phyloP scores from a whole-genome alignment of 129 eudicot species.

The Escallonia rubra region DNA sequence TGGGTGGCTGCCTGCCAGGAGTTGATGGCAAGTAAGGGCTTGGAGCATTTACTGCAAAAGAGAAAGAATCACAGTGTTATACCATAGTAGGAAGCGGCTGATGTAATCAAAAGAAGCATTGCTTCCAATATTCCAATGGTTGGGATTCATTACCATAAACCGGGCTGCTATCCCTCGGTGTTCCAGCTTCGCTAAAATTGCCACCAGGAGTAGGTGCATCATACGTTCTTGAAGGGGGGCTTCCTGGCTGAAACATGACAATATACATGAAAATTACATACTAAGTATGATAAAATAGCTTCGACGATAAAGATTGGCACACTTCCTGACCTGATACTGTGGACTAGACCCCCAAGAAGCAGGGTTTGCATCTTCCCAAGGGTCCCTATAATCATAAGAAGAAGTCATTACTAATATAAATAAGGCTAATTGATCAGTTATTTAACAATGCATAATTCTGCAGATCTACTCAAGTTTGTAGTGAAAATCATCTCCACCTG shows the following conservation, averaged over 20 bases:
- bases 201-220: conserved; percentile 93
- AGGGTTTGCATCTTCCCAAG: conserved; percentile 98
- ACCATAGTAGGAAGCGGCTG: not conserved
- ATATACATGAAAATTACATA: not conserved
- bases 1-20: conserved; percentile 96
- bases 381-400: conserved; percentile 49
- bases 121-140: not conserved
- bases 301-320: not conserved
- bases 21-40: conserved; percentile 98
- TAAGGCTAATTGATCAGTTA: too few relatives aligned
- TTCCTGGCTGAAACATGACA: conserved; percentile 62
- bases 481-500: not conserved
- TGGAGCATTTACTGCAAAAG: conserved; percentile 83
- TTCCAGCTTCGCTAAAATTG: conserved; percentile 85
- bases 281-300: not conserved
- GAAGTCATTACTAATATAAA: too few relatives aligned
- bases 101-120: not conserved
- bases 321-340: conserved; percentile 65
- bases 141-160: conserved; percentile 53
- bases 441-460: not conserved
- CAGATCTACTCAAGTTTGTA: not conserved
- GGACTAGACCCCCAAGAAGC: conserved; percentile 97
- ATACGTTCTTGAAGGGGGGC: conserved; percentile 83
- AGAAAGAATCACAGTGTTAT: not conserved
- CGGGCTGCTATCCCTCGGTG: conserved; percentile 76